Conservation (phyloP, 495 filamentous ascomycete species). For the Parachaetomium inaequale region DNA sequence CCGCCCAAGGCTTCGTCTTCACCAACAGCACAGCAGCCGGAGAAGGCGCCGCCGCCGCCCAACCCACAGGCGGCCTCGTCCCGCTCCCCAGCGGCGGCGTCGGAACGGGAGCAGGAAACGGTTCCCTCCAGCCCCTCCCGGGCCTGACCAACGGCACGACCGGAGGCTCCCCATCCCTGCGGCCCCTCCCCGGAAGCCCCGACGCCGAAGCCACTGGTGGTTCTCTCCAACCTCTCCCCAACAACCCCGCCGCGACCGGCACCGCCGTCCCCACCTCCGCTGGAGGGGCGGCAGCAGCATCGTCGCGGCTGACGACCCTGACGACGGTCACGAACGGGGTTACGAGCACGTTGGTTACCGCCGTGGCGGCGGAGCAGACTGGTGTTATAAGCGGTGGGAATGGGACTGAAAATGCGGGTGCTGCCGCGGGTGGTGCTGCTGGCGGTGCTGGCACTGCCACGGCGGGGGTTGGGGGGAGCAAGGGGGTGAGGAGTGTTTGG, state of each 20-base stretch:
- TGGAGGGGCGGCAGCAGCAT: too few relatives aligned
- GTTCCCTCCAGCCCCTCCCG: background rate
- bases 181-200: background rate
- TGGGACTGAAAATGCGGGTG: background rate
- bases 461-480: background rate
- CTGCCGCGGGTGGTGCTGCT: background rate
- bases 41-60: background rate
- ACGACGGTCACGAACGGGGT: slow-evolving; percentile 12
- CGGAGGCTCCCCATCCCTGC: background rate
- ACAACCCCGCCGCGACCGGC: background rate
- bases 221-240: slow-evolving; percentile 2
- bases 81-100: background rate
- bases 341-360: slow-evolving; percentile 5
- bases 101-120: background rate
- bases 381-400: background rate
- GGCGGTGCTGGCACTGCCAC: background rate
- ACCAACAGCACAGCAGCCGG: slow-evolving; percentile 4
- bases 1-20: slow-evolving; percentile 5
- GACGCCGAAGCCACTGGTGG: background rate
- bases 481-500: background rate
- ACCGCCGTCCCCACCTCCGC: background rate
- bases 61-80: background rate
- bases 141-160: background rate
- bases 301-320: slow-evolving; percentile 4
- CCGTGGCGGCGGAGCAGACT: slow-evolving; percentile 6